A percentile compares a stretch with the other conserved stretches of the same genome.
Evolutionary conservation across 2,329 filamentous ascomycete species (phyloP).

Genomic region (Aspergillus quadrilineatus): DNA sequence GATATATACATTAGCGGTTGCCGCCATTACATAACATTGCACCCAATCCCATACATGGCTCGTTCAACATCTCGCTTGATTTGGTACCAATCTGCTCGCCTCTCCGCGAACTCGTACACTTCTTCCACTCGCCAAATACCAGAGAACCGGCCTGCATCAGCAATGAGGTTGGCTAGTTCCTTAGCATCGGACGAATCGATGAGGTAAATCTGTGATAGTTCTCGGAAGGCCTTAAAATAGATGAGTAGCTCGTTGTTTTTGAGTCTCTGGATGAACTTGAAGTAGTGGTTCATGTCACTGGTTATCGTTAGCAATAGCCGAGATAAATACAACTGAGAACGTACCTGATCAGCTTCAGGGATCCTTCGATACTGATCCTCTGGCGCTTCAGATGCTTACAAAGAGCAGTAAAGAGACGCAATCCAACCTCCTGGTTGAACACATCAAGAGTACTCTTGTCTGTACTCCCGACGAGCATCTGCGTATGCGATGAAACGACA

Average conservation of each 20-base stretch:
- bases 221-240: constrained; percentile 88
- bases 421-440: constrained; percentile 95
- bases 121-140: constrained; percentile 94
- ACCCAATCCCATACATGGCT: constrained; percentile 96
- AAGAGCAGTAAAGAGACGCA: constrained; percentile 84
- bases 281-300: constrained; percentile 94
- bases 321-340: background rate
- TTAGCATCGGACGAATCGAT: constrained; percentile 85
- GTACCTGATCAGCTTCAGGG: constrained; percentile 82
- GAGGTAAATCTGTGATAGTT: constrained; percentile 92
- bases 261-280: constrained; percentile 76
- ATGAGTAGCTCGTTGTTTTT: constrained; percentile 79
- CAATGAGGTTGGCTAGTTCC: constrained; percentile 92
- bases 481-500: constrained; percentile 82
- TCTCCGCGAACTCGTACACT: constrained; percentile 94
- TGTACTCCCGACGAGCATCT: constrained; percentile 89
- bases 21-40: constrained; percentile 69
- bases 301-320: constrained; percentile 6
- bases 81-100: constrained; percentile 91
- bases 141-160: constrained; percentile 83
- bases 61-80: constrained; percentile 87
- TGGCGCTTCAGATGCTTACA: constrained; percentile 98
- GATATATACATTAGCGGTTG: constrained; percentile 19
- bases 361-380: constrained; percentile 83
- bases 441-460: constrained; percentile 98